phyloP scores from a whole-genome alignment of 2,329 filamentous ascomycete species.

The Teratosphaeria epicoccoides region DNA sequence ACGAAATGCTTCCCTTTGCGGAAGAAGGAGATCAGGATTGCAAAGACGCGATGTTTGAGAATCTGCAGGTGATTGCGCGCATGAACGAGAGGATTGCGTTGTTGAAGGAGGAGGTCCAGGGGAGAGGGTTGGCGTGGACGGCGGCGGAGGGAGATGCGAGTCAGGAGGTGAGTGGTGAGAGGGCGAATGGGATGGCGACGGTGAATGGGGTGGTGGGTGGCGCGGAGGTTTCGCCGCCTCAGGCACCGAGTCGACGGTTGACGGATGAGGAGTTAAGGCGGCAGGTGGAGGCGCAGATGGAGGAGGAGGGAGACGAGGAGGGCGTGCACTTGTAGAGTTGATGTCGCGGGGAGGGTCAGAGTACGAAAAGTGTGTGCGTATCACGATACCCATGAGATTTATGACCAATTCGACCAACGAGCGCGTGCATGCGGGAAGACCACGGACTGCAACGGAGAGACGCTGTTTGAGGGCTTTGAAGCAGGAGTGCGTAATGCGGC shows the following conservation, averaged over 20 bases:
- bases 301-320: constrained; percentile 40
- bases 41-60: constrained; percentile 62
- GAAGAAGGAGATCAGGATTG: constrained; percentile 56
- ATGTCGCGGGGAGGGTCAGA: neutral
- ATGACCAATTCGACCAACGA: neutral
- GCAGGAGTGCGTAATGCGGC: no score
- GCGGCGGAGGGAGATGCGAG: constrained; percentile 10
- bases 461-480: no score
- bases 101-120: constrained; percentile 54
- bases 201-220: constrained; percentile 11
- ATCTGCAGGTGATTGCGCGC: constrained; percentile 55
- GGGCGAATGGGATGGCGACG: constrained; percentile 3
- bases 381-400: neutral
- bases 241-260: constrained; percentile 36
- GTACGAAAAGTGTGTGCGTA: neutral
- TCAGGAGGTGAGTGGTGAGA: constrained; percentile 6
- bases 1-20: constrained; percentile 59
- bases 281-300: constrained; percentile 46
- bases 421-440: neutral
- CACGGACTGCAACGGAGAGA: no score
- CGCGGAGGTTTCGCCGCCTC: neutral
- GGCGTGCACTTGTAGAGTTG: constrained; percentile 50
- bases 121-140: constrained; percentile 47
- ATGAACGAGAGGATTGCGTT: constrained; percentile 57
- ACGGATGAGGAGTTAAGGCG: constrained; percentile 50